Evolutionary conservation across 305 asterid genomes (phyloP).

Genomic region (Fraxinus paxiana): DNA sequence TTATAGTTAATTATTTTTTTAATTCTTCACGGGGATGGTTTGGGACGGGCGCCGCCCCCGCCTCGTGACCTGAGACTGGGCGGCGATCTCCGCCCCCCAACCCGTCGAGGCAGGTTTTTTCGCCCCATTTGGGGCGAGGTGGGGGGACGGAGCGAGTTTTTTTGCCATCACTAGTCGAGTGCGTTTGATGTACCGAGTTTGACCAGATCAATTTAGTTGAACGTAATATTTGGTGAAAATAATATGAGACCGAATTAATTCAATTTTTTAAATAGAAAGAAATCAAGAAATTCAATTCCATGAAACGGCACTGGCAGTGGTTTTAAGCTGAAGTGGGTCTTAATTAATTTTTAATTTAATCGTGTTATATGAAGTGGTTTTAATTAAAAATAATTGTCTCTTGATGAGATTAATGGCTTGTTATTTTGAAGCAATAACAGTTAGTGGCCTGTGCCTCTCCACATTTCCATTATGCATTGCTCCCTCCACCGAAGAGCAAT

Average conservation of each 20-base stretch:
- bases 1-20: no score
- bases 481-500: background rate
- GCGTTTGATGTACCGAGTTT: background rate
- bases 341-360: background rate
- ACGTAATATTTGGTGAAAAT: background rate
- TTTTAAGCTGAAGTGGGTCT: background rate
- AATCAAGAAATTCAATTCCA: background rate
- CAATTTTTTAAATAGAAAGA: background rate
- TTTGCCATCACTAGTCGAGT: background rate
- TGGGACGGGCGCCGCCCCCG: no score
- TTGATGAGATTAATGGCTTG: conserved; percentile 10
- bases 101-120: no score
- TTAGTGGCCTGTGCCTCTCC: conserved; percentile 36
- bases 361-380: conserved; percentile 5
- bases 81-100: no score
- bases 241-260: background rate
- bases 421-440: conserved; percentile 24
- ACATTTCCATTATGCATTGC: conserved; percentile 35
- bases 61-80: no score
- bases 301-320: background rate
- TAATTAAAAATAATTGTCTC: background rate
- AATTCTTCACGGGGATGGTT: no score
- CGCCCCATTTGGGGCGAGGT: no score
- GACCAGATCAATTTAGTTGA: background rate
- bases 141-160: no score